Evolutionary conservation across 345 rosid genomes (phyloP), one percentile per base, ranked within the genome.

Genomic region (Salix brachista): DNA sequence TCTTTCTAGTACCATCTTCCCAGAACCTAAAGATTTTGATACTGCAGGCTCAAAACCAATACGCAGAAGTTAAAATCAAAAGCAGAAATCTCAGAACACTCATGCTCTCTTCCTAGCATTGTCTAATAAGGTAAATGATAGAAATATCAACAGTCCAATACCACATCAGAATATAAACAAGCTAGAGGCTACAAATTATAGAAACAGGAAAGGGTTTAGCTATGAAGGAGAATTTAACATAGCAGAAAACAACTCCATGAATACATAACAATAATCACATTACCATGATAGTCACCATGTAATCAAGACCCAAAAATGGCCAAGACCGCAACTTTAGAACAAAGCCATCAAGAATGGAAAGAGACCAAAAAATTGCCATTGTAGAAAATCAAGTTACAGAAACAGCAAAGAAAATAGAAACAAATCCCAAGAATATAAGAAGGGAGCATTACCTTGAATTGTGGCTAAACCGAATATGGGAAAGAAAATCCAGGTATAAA

Each of bases 1-100:
- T 82, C 91, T 85, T 84, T 93, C 98, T n/a, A 84, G 52, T 50
- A 87, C 69, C 91, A 89, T 96, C 87, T 83, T 83, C 62, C 97
- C 94, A n/a, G 94, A 90, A 81, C 89, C 95, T 32, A 79, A 8
- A 17, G 94, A 93, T 78, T 89, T 90, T 70, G 86, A 25, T 62
- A 94, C 91, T 18, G 75, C 84, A 6, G 94, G 91, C 80, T 92
- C 95, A 1, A 82, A 71, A 78, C 90, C 85, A n/a, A n/a, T n/a
- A n/a, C n/a, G n/a, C n/a, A n/a, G n/a, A n/a, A n/a, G n/a, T n/a
- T n/a, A n/a, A 32, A 21, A 8, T 0, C 26, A 3, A 21, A 56
- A 21, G 61, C 61, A n/a, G 61, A 56, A 56, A 56, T 56, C 61
- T 56, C 61, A n/a, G 61, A 56, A 56, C 61, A 56, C 61, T 21